Percentiles rank a stretch among this genome's conserved stretches.
phyloP scores from a whole-genome alignment of 306 rosid genomes.

The Vicia faba region DNA sequence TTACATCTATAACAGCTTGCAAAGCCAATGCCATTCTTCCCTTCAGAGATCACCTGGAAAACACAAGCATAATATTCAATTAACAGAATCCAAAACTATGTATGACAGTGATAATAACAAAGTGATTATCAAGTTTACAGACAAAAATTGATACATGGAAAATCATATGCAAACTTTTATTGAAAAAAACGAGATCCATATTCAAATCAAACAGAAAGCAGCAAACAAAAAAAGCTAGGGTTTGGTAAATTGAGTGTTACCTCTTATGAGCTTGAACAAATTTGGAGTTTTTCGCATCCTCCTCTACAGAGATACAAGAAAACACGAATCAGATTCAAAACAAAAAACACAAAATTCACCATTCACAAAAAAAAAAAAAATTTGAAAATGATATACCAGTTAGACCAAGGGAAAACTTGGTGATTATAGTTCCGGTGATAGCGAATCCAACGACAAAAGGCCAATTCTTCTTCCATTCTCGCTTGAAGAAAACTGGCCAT shows the following conservation, averaged over 20 bases:
- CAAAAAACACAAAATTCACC: slow-evolving; percentile 23
- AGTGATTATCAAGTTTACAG: background rate
- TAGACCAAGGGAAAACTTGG: slow-evolving; percentile 73
- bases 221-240: slow-evolving; percentile 33
- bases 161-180: background rate
- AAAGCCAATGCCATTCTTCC: slow-evolving; percentile 33
- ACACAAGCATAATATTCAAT: slow-evolving; percentile 1
- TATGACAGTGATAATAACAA: background rate
- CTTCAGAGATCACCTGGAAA: slow-evolving; percentile 58
- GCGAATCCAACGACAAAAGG: slow-evolving; percentile 92
- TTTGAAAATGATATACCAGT: slow-evolving; percentile 49
- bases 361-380: background rate
- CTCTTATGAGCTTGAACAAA: slow-evolving; percentile 74
- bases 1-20: slow-evolving; percentile 28
- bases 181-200: background rate
- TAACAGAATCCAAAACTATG: slow-evolving; percentile 2
- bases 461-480: slow-evolving; percentile 86
- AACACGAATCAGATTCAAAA: background rate
- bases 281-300: slow-evolving; percentile 74
- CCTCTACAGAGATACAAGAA: slow-evolving; percentile 53
- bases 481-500: slow-evolving; percentile 91
- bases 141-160: slow-evolving; percentile 3
- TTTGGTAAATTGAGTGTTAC: slow-evolving; percentile 41
- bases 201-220: background rate
- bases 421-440: slow-evolving; percentile 59